Conservation (phyloP, 495 filamentous ascomycete species). For the Penicillium soppii region DNA sequence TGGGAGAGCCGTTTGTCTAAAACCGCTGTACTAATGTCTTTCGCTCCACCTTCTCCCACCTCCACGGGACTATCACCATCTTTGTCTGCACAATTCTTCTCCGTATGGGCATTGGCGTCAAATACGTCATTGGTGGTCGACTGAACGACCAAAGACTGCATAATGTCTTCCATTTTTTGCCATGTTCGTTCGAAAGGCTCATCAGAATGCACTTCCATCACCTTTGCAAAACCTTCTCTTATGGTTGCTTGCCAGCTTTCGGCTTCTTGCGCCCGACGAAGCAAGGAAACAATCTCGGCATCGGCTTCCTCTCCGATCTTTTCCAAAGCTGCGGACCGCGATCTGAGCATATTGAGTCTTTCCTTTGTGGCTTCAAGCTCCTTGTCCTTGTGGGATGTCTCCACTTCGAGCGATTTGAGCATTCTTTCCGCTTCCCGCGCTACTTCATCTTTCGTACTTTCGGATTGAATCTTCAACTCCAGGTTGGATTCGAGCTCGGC, state of each 20-base stretch:
- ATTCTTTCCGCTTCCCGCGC: conserved; percentile 10
- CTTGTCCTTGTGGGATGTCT: conserved; percentile 14
- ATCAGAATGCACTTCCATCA: conserved; percentile 5
- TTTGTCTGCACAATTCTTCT: background rate
- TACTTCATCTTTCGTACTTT: background rate
- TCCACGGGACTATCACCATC: background rate
- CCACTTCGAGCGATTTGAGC: conserved; percentile 4
- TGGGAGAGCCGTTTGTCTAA: too few species aligned
- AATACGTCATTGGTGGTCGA: background rate
- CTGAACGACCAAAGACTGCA: conserved; percentile 5
- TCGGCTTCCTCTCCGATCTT: conserved; percentile 21
- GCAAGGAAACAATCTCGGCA: conserved; percentile 23
- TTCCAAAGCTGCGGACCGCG: conserved; percentile 18
- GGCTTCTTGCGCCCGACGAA: conserved; percentile 27
- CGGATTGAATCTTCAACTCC: background rate
- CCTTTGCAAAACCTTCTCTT: conserved; percentile 14
- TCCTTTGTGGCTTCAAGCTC: conserved; percentile 10
- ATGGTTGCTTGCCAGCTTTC: conserved; percentile 25
- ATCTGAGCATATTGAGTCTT: conserved; percentile 13
- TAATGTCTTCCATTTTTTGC: conserved; percentile 15
- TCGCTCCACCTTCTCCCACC: too few species aligned
- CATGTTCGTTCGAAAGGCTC: conserved; percentile 17
- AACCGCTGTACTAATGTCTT: too few species aligned
- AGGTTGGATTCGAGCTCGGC: conserved; percentile 17
- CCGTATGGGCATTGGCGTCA: background rate